Conservation (phyloP, 192 early-diverging fungal genomes). For the Backusella tuberculispora region DNA sequence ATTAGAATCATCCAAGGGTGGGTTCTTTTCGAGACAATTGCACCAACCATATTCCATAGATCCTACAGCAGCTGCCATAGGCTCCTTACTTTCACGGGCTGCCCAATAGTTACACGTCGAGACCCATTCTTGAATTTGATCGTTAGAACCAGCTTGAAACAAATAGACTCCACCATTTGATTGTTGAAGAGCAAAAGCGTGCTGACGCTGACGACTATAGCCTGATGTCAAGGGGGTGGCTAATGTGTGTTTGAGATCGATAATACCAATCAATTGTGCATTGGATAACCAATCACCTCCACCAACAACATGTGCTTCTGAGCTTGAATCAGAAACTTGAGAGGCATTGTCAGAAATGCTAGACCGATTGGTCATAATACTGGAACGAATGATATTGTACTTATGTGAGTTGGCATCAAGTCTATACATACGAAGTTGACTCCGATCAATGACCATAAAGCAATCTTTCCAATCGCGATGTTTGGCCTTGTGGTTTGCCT, state of each 20-base stretch:
- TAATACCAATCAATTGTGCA: slow-evolving; percentile 49
- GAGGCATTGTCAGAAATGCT: slow-evolving; percentile 22
- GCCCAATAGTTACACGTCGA: slow-evolving; percentile 96
- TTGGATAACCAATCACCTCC: slow-evolving; percentile 34
- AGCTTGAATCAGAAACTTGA: neutral
- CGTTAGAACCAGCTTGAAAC: slow-evolving; percentile 77
- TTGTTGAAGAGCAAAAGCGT: slow-evolving; percentile 87
- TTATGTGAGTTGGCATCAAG: slow-evolving; percentile 13
- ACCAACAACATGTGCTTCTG: neutral
- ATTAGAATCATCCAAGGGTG: neutral
- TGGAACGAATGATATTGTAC: slow-evolving; percentile 18
- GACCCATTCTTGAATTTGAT: slow-evolving; percentile 83
- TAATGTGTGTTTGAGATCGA: slow-evolving; percentile 80
- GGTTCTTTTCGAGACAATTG: slow-evolving; percentile 37
- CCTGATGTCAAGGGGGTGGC: slow-evolving; percentile 84
- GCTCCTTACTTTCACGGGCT: slow-evolving; percentile 88
- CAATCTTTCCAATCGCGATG: slow-evolving; percentile 86
- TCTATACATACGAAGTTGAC: slow-evolving; percentile 75
- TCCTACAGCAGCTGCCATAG: slow-evolving; percentile 82
- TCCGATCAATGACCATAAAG: slow-evolving; percentile 73
- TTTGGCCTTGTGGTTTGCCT: slow-evolving; percentile 75
- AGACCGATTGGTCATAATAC: slow-evolving; percentile 11
- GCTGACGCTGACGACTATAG: slow-evolving; percentile 73
- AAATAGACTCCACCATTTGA: slow-evolving; percentile 81
- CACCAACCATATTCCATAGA: slow-evolving; percentile 97